These are phyloP conservation scores for Pseudogymnoascus sp. DNA, from an alignment of 2,329 filamentous ascomycete species.

Conservation along the genomic window DNA sequence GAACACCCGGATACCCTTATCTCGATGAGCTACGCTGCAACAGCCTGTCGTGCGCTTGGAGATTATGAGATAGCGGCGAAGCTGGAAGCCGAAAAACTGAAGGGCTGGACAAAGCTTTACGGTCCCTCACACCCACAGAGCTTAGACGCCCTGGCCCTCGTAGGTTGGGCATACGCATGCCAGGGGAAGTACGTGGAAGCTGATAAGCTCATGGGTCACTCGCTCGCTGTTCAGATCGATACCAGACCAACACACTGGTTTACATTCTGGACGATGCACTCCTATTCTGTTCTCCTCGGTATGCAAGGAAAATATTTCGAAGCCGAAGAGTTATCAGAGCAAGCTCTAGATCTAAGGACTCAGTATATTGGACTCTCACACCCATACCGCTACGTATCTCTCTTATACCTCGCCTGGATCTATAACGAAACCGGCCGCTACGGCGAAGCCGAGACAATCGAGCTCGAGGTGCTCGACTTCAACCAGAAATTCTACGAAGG, in stretches of 20 bases:
- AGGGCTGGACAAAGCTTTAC: background rate
- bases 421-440: background rate
- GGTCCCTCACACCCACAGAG: background rate
- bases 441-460: background rate
- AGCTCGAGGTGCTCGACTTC: background rate
- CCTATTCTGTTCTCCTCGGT: background rate
- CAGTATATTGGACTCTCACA: background rate
- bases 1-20: constrained; percentile 15
- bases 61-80: background rate
- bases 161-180: background rate
- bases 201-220: background rate
- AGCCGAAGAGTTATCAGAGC: background rate
- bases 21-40: constrained; percentile 12
- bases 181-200: background rate
- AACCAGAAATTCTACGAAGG: background rate
- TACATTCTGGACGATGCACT: background rate
- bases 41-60: background rate
- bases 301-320: background rate
- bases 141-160: background rate
- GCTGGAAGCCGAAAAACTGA: background rate
- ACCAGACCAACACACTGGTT: background rate
- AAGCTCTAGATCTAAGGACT: background rate
- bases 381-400: background rate
- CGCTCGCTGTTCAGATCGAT: background rate
- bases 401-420: background rate